Conservation (phyloP, 2,329 filamentous ascomycete species). For the Colletotrichum lini region DNA sequence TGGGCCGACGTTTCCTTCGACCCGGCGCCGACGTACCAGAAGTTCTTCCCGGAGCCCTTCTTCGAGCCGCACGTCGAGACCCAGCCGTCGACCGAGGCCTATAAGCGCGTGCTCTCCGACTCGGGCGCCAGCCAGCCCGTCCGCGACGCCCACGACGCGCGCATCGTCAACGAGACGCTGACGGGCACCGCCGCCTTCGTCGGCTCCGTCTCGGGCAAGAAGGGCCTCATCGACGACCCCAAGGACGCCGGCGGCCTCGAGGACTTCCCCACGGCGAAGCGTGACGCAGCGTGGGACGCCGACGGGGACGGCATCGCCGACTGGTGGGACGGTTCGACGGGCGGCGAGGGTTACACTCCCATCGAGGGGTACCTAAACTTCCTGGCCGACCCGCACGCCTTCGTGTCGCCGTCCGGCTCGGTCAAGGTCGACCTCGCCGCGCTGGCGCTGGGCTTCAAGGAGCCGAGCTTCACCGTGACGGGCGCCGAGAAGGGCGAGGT, state of each 20-base stretch:
- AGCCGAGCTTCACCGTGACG: constrained; percentile 39
- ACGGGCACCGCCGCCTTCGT: constrained; percentile 49
- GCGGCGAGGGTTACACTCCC: constrained; percentile 50
- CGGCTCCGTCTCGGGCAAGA: constrained; percentile 49
- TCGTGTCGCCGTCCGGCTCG: constrained; percentile 46
- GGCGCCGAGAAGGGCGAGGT: constrained; percentile 41
- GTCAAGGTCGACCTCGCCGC: constrained; percentile 47
- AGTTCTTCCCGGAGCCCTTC: constrained; percentile 49
- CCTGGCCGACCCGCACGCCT: constrained; percentile 53
- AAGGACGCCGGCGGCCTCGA: constrained; percentile 53
- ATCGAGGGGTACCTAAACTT: constrained; percentile 54
- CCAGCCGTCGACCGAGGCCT: constrained; percentile 51
- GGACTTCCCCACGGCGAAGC: constrained; percentile 48
- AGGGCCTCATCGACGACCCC: constrained; percentile 52
- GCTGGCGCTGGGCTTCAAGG: constrained; percentile 45
- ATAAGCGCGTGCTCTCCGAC: constrained; percentile 53
- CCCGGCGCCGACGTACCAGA: constrained; percentile 48
- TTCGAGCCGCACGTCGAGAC: constrained; percentile 50
- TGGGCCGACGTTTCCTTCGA: constrained; percentile 49
- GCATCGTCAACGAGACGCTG: constrained; percentile 51
- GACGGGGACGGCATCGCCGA: constrained; percentile 53
- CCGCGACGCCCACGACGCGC: constrained; percentile 51
- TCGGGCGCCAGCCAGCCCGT: constrained; percentile 50
- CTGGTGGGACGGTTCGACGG: constrained; percentile 53
- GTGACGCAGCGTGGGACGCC: constrained; percentile 50